phyloP scores from a whole-genome alignment of 306 rosid genomes.

The Dicorynia guianensis region DNA sequence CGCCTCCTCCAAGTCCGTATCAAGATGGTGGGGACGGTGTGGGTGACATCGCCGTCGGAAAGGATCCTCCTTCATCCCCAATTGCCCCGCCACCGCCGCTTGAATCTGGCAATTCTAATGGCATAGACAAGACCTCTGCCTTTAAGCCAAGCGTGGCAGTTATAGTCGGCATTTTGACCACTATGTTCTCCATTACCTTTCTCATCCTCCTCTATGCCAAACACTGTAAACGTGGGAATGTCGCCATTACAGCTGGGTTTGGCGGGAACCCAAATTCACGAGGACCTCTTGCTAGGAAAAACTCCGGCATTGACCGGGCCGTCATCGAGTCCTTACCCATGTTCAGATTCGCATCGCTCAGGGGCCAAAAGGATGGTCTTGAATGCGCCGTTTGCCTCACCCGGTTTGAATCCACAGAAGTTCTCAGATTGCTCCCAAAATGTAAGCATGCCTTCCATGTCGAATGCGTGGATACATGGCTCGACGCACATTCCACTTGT shows the following conservation, averaged over 20 bases:
- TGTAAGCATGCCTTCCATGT: constrained; percentile 95
- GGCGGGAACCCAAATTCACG: constrained; percentile 5
- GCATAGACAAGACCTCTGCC: background rate
- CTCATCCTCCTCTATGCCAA: constrained; percentile 82
- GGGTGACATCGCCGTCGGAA: background rate
- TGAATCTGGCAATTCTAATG: background rate
- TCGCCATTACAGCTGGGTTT: background rate
- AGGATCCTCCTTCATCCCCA: background rate
- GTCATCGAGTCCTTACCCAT: constrained; percentile 80
- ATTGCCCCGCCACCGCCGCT: constrained; percentile 21
- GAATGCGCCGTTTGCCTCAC: constrained; percentile 88
- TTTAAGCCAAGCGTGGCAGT: constrained; percentile 69
- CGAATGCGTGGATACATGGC: constrained; percentile 98
- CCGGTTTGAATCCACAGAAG: constrained; percentile 66
- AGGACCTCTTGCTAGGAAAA: constrained; percentile 47
- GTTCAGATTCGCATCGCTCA: constrained; percentile 73
- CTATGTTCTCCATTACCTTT: constrained; percentile 67
- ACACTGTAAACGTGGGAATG: constrained; percentile 56
- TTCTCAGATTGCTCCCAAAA: constrained; percentile 81
- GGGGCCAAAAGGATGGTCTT: constrained; percentile 67
- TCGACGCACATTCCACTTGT: constrained; percentile 96
- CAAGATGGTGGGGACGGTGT: too few relatives aligned
- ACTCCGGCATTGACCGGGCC: constrained; percentile 81
- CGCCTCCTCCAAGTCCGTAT: background rate
- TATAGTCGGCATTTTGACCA: constrained; percentile 56